Percentiles rank a stretch among this genome's conserved stretches.
Conservation (phyloP, 257 asterid species). For the Striga asiatica region DNA sequence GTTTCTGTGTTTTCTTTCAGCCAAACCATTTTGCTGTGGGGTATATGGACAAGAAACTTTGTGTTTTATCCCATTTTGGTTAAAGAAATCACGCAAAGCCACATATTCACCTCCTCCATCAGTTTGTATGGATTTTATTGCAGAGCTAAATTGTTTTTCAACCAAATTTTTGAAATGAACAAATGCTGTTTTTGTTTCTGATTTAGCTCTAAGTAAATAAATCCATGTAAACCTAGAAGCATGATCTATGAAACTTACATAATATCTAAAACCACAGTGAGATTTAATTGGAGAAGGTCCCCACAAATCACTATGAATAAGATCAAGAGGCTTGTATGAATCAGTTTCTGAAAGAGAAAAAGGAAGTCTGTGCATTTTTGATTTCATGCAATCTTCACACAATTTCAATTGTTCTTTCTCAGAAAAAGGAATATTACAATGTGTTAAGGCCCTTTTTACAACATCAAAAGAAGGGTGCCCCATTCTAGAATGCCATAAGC, state of each 20-base stretch:
- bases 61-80: not conserved
- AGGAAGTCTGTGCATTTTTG: too few species aligned
- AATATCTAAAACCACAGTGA: not conserved
- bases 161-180: not conserved
- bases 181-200: not conserved
- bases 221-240: not conserved
- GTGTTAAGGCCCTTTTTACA: too few species aligned
- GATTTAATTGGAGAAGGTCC: not conserved
- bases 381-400: too few species aligned
- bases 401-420: too few species aligned
- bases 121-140: not conserved
- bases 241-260: not conserved
- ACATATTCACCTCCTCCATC: not conserved
- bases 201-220: not conserved
- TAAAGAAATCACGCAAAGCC: not conserved
- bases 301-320: too few species aligned
- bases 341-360: too few species aligned
- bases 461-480: too few species aligned
- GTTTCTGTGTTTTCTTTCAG: not conserved
- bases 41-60: not conserved
- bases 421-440: too few species aligned
- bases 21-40: not conserved
- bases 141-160: not conserved
- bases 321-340: too few species aligned
- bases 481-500: too few species aligned